phyloP scores from a whole-genome alignment of 208 protist species.

The Acanthamoeba culbertsoni region DNA sequence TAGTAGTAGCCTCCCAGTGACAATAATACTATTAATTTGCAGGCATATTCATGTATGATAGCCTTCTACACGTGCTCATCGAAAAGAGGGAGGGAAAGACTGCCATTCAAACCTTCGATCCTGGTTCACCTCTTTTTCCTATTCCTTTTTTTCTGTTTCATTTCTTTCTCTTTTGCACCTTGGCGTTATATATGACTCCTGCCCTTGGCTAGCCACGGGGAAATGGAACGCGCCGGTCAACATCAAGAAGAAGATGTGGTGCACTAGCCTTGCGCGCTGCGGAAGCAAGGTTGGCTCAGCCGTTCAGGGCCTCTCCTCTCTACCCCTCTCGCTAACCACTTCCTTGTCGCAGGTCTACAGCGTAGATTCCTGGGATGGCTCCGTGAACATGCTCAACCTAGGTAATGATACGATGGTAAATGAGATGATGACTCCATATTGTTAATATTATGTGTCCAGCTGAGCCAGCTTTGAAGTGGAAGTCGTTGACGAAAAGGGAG shows the following conservation, averaged over 20 bases:
- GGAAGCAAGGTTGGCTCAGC: background rate
- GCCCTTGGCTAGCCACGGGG: background rate
- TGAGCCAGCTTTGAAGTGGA: background rate
- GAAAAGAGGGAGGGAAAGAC: background rate
- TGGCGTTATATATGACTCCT: background rate
- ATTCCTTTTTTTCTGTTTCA: background rate
- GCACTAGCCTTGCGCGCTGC: background rate
- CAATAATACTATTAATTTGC: too few relatives aligned
- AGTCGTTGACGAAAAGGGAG: background rate
- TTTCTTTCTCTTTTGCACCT: too few relatives aligned
- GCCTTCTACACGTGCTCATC: background rate
- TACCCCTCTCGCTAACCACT: too few relatives aligned
- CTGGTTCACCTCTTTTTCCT: background rate
- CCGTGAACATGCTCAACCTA: background rate
- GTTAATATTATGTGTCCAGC: too few relatives aligned
- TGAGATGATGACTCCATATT: too few relatives aligned
- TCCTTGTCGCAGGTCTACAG: background rate
- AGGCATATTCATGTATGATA: background rate
- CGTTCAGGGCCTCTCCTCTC: too few relatives aligned
- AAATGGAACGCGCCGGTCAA: background rate
- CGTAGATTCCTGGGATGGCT: background rate
- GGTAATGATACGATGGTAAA: background rate
- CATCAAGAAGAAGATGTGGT: background rate
- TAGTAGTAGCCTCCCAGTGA: too few relatives aligned
- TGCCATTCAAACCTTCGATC: background rate